Base-by-base conservation (phyloP, 306 rosid genomes). In the Lathyrus tuberosus region DNA sequence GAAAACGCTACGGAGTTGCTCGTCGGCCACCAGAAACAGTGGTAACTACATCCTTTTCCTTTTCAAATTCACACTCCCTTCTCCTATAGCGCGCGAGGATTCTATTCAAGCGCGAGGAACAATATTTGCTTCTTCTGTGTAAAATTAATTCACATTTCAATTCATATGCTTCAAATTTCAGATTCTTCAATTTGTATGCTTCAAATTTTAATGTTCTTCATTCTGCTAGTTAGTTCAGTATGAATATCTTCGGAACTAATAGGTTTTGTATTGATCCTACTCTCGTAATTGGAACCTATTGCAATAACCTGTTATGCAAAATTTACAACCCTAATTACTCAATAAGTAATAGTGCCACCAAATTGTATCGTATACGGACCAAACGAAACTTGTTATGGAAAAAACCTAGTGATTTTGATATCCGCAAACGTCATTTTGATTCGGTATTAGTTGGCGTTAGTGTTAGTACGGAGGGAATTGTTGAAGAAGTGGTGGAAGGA, bases 271-370 rank as follows among this genome's bases (percentile, higher is more conserved):
- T 65, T 62, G 47, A 59, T 44, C 18, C 69, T 48, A 66, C 17
- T 67, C 10, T n/a, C 37, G 43, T 67, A 70, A 87, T 80, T 84
- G 86, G 59, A 14, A 78, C 84, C 43, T 57, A 47, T 63, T 71
- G 79, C 52, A 78, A 68, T 67, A 75, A 72, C 72, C 58, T 67
- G 14, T 71, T 62, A 13, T 43, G 22, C 56, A 22, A 43, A 52
- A 52, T 57, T 65, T 72, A 66, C 82, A 37, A 73, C 54, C 74
- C 85, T 72, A 60, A 62, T 62, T 75, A 61, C 70, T 62, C 81
- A 60, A 66, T 33, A 16, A 42, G 30, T 81, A 80, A 65, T 5
- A 54, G 52, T 46, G 54, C 18, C 17, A 33, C 71, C 53, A 76
- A 72, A 78, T 62, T 74, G 56, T 57, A 51, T 54, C 35, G 7